Evolutionary conservation across 2,329 filamentous ascomycete species (phyloP).

Genomic region (Fusarium begoniae): DNA sequence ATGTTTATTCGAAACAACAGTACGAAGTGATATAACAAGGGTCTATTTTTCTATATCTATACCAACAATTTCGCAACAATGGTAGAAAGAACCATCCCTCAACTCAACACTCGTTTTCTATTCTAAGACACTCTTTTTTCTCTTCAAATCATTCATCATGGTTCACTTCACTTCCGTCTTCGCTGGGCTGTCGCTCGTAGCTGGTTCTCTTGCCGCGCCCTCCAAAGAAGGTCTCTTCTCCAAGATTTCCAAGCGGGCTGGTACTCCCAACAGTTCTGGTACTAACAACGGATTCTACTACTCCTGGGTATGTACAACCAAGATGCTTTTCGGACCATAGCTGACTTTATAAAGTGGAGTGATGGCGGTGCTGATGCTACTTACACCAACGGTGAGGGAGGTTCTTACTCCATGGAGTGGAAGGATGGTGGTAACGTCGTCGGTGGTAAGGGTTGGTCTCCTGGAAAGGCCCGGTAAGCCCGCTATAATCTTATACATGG

Average conservation of each 20-base stretch:
- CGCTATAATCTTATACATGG: constrained; percentile 39
- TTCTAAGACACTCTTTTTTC: constrained; percentile 22
- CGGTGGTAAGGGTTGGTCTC: constrained; percentile 41
- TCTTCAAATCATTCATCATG: constrained; percentile 30
- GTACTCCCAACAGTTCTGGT: constrained; percentile 50
- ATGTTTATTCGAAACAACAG: constrained; percentile 6
- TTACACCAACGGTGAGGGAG: constrained; percentile 56
- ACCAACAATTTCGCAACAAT: not conserved
- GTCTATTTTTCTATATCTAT: not conserved
- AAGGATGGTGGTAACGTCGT: constrained; percentile 43
- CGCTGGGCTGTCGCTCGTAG: constrained; percentile 38
- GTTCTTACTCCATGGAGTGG: constrained; percentile 58
- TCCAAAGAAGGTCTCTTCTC: constrained; percentile 38
- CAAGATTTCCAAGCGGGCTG: constrained; percentile 37
- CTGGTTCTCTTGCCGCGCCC: constrained; percentile 29
- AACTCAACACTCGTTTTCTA: constrained; percentile 18
- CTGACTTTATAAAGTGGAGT: constrained; percentile 48
- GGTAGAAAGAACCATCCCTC: not conserved
- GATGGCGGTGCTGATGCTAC: constrained; percentile 55
- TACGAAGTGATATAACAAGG: constrained; percentile 10
- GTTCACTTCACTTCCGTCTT: constrained; percentile 41
- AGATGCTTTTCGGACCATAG: not conserved
- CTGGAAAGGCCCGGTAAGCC: constrained; percentile 45
- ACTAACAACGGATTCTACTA: constrained; percentile 55
- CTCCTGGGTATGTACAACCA: constrained; percentile 44